Evolutionary conservation across 257 asterid genomes (phyloP).

Genomic region (Rhazya stricta): DNA sequence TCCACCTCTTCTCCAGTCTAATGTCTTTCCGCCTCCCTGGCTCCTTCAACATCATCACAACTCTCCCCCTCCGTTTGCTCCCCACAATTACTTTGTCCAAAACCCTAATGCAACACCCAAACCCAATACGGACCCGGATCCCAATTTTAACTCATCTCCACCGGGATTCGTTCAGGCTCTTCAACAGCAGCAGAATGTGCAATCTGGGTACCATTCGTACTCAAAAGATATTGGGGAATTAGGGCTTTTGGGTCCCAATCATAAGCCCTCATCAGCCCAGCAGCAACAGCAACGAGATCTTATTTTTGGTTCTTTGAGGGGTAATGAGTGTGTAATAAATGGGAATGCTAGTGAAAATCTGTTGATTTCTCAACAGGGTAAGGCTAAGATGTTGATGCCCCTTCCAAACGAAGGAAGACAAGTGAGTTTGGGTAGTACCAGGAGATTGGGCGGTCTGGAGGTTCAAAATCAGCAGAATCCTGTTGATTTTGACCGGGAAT

Average conservation of each 20-base stretch:
- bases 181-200: conserved; percentile 30
- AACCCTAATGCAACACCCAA: conserved; percentile 44
- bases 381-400: conserved; percentile 21
- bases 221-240: conserved; percentile 27
- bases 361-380: conserved; percentile 9
- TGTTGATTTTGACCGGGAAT: conserved; percentile 23
- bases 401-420: conserved; percentile 20
- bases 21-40: conserved; percentile 29
- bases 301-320: conserved; percentile 51
- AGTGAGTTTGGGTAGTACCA: conserved; percentile 18
- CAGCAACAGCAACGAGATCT: conserved; percentile 40
- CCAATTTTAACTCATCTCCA: conserved; percentile 24
- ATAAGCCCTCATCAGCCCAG: conserved; percentile 13
- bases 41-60: conserved; percentile 20
- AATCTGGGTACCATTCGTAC: conserved; percentile 18
- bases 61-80: conserved; percentile 45
- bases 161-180: conserved; percentile 27
- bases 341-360: conserved; percentile 25
- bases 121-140: conserved; percentile 27
- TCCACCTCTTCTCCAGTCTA: conserved; percentile 23
- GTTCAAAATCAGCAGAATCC: conserved; percentile 23
- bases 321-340: conserved; percentile 19
- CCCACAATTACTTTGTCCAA: conserved; percentile 53
- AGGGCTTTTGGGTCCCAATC: conserved; percentile 27
- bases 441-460: conserved; percentile 29